Evolutionary conservation across 2,329 filamentous ascomycete species (phyloP), one percentile per base, ranked within the genome.

Genomic region (Dactylonectria estremocensis): DNA sequence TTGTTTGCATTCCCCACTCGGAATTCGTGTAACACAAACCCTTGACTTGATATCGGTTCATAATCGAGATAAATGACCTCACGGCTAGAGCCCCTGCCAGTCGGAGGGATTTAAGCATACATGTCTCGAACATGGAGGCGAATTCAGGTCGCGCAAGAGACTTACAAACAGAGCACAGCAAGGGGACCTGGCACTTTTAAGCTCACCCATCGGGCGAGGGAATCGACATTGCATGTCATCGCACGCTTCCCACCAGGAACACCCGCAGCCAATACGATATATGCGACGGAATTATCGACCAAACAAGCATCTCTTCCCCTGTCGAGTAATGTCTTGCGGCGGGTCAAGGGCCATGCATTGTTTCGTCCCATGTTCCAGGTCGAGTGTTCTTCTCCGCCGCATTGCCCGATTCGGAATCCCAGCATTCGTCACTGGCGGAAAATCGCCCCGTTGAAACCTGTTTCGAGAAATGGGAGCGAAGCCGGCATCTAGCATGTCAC

Each of bases 381-480:
- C 14, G 16, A 43, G 37, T 43, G 37, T 8, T n/a, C 16, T 43
- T 43, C 37, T 43, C 37, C 37, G 37, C 14, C n/a, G 37, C 37
- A 43, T n/a, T 43, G 16, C 37, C 37, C 37, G 14, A 43, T 43
- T 16, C n/a, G 16, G 16, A 22, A 18, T 20, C 5, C 10, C 20
- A 37, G 50, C 16, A 52, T 22, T 45, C 31, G 9, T 62, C 10
- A 62, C 52, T 62, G 60, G 60, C 52, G 60, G 52, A 62, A 62
- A 62, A 56, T 62, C 52, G 22, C 24, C 33, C 31, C 43, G 48
- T 43, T 50, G 33, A 62, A 62, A 62, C 60, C n/a, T 54, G 49
- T n/a, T 5, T 28, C 40, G 35, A 31, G 13, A 28, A 18, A 55
- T 14, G n/a, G 35, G 9, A 54, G 9, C 14, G n/a, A 14, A 7